These are phyloP conservation scores for Moricandia moricandioides DNA, from an alignment of 345 rosid genomes.

Conservation along the genomic window DNA sequence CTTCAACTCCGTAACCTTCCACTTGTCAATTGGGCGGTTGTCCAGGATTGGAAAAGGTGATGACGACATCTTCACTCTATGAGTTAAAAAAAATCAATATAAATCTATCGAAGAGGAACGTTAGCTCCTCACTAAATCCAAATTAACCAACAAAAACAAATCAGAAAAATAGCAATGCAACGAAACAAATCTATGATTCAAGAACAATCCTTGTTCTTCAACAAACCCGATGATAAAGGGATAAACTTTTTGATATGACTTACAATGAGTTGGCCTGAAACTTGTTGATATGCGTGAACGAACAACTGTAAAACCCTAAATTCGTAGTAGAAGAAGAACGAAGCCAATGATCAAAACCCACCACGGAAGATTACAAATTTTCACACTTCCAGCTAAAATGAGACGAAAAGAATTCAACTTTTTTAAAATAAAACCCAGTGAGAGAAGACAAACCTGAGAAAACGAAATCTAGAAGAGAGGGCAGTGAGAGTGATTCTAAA, in stretches of 20 bases:
- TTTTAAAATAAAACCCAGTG: not conserved
- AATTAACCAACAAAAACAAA: slow-evolving; percentile 6
- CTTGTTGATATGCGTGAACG: not conserved
- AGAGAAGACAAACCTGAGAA: slow-evolving; percentile 32
- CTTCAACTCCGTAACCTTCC: slow-evolving; percentile 91
- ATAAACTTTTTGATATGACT: not conserved
- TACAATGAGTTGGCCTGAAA: slow-evolving; percentile 28
- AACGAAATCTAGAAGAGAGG: not conserved
- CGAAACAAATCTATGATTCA: slow-evolving; percentile 18
- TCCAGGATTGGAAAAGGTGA: slow-evolving; percentile 60
- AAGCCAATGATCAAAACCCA: slow-evolving; percentile 24
- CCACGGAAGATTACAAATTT: not conserved
- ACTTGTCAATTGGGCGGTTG: slow-evolving; percentile 79
- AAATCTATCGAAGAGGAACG: not conserved
- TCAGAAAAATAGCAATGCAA: not conserved
- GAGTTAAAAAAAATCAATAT: not conserved
- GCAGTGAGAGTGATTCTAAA: not conserved
- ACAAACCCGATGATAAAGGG: not conserved
- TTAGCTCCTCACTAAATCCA: not conserved
- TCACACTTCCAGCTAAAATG: not conserved
- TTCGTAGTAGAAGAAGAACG: slow-evolving; percentile 37
- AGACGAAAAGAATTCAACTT: not conserved
- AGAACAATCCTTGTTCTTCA: too few relatives aligned
- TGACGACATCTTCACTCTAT: slow-evolving; percentile 60
- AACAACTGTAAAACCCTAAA: slow-evolving; percentile 45